A percentile compares a stretch with the other conserved stretches of the same genome.
Evolutionary conservation across 2,329 filamentous ascomycete species (phyloP).

Genomic region (Fusarium sp.): DNA sequence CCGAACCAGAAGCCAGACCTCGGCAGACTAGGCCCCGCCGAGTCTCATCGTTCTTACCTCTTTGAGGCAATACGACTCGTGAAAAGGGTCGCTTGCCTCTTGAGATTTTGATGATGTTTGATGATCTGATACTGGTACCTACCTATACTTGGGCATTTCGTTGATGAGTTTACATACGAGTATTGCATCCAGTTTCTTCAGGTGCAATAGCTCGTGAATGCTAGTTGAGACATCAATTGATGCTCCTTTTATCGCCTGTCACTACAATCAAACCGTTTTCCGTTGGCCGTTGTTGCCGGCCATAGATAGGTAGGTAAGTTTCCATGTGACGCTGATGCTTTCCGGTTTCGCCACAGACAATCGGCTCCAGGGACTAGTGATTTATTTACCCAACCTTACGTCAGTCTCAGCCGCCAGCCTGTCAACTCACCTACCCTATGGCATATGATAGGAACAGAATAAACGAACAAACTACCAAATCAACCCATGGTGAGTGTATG

Average conservation of each 20-base stretch:
- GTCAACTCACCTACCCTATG: constrained; percentile 1
- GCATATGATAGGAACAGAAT: not conserved
- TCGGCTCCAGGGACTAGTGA: not conserved
- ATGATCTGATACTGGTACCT: not conserved
- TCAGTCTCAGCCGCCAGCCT: not conserved
- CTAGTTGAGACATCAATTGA: not conserved
- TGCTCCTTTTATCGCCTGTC: not conserved
- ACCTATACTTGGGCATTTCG: not conserved
- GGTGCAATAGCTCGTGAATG: not conserved
- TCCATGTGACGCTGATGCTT: constrained; percentile 35
- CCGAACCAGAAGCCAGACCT: constrained; percentile 38
- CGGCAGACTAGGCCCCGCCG: constrained; percentile 31
- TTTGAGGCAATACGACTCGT: constrained; percentile 7
- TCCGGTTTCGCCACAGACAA: constrained; percentile 22
- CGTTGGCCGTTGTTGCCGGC: constrained; percentile 9
- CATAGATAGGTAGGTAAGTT: not conserved
- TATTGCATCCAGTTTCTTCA: not conserved
- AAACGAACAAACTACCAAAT: not conserved
- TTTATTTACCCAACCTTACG: not conserved
- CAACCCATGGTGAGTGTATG: not conserved
- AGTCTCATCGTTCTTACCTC: constrained; percentile 24
- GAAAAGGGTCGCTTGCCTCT: not conserved
- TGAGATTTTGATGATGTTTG: not conserved
- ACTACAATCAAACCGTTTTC: not conserved
- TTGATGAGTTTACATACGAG: not conserved